Percentiles rank a stretch among this genome's conserved stretches.
These are phyloP conservation scores for Vicia faba DNA, from an alignment of 306 rosid species.

Conservation along the genomic window DNA sequence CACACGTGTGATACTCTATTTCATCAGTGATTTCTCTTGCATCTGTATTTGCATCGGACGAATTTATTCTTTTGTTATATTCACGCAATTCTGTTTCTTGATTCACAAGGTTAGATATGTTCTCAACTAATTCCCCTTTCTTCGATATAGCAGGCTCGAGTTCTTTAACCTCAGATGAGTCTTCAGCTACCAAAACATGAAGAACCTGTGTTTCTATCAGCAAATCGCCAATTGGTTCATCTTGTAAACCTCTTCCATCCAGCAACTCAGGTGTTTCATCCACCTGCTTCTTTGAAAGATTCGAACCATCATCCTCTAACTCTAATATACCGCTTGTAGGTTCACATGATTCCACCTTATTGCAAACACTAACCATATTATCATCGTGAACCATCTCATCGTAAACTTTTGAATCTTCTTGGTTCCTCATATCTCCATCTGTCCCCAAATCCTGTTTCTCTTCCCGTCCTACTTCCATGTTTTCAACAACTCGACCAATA, in stretches of 20 bases:
- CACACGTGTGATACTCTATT: conserved; percentile 20
- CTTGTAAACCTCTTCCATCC: conserved; percentile 3
- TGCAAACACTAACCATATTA: conserved; percentile 8
- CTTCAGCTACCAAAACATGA: conserved; percentile 18
- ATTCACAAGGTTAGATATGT: conserved; percentile 11
- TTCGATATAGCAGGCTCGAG: neutral
- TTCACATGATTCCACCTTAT: conserved; percentile 31
- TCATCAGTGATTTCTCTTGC: conserved; percentile 38
- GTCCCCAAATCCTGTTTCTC: neutral
- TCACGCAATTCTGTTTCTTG: conserved; percentile 25
- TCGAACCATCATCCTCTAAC: conserved; percentile 15
- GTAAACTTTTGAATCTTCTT: neutral
- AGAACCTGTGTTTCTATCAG: conserved; percentile 3
- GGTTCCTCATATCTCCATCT: conserved; percentile 3
- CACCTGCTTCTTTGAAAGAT: neutral
- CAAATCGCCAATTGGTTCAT: conserved; percentile 27
- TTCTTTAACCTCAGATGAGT: conserved; percentile 23
- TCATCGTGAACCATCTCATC: conserved; percentile 19
- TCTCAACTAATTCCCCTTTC: conserved; percentile 15
- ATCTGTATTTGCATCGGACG: conserved; percentile 33
- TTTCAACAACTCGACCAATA: conserved; percentile 25
- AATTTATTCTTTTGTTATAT: conserved; percentile 10
- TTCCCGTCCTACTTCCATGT: neutral
- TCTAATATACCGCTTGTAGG: conserved; percentile 3
- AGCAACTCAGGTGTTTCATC: conserved; percentile 31